A percentile compares a stretch with the other conserved stretches of the same genome.
These are phyloP conservation scores for Fusarium sarcochroum DNA, from an alignment of 2,329 filamentous ascomycete species.

Conservation along the genomic window DNA sequence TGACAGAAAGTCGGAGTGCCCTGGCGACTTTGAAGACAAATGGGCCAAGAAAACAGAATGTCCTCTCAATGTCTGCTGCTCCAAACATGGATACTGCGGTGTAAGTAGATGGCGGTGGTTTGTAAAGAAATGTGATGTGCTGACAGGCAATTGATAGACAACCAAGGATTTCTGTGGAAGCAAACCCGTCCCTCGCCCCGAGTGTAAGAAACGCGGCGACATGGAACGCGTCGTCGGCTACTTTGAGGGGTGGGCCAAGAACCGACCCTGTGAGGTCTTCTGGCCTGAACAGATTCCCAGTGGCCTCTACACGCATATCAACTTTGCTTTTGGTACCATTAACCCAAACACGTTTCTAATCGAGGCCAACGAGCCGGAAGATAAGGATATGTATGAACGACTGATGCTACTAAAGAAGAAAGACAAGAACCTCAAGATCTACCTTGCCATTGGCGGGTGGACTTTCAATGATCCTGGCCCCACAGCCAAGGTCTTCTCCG, in stretches of 20 bases:
- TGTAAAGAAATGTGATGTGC: no score
- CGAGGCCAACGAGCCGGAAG: no score
- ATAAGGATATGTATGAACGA: not conserved
- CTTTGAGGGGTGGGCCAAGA: slow-evolving; percentile 15
- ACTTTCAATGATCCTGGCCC: slow-evolving; percentile 39
- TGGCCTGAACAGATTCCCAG: slow-evolving; percentile 19
- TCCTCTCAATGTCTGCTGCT: slow-evolving; percentile 29
- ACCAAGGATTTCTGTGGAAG: slow-evolving; percentile 15
- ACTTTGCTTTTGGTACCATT: slow-evolving; percentile 31
- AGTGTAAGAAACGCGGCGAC: slow-evolving; percentile 2
- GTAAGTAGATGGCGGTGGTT: not conserved
- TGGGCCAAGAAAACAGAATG: slow-evolving; percentile 6
- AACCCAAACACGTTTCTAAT: not conserved
- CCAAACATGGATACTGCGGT: slow-evolving; percentile 28
- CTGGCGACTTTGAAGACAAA: slow-evolving; percentile 5
- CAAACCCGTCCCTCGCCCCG: slow-evolving; percentile 5
- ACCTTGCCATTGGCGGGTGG: slow-evolving; percentile 60
- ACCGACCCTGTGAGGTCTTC: slow-evolving; percentile 12
- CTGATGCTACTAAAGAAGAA: slow-evolving; percentile 49
- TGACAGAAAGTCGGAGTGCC: slow-evolving; percentile 20
- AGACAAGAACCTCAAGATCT: slow-evolving; percentile 51
- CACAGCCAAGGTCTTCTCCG: slow-evolving; percentile 46
- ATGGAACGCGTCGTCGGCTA: slow-evolving; percentile 19
- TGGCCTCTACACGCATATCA: slow-evolving; percentile 19
- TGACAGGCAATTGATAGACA: not conserved